Conservation (phyloP, 163 green algal genomes). For the Prototheca cutis region DNA sequence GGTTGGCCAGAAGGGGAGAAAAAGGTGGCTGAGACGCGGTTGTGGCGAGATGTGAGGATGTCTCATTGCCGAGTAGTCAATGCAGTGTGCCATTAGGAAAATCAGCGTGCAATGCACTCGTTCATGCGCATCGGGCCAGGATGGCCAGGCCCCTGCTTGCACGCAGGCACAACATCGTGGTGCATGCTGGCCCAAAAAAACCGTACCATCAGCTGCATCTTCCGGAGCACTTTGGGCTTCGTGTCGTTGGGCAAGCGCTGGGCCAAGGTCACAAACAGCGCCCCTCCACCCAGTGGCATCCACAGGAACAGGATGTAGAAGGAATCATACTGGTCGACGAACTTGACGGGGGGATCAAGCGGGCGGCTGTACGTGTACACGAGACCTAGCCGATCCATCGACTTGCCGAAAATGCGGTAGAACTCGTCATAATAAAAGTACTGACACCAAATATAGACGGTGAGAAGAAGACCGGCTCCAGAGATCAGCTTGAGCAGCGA, state of each 20-base stretch:
- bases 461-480: neutral
- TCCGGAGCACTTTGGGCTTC: neutral
- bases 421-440: neutral
- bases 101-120: too few species aligned
- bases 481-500: neutral
- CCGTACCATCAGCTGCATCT: neutral
- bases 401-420: neutral
- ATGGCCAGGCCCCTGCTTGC: too few species aligned
- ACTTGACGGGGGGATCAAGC: neutral
- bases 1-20: too few species aligned
- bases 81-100: too few species aligned
- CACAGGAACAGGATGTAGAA: neutral
- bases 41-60: too few species aligned
- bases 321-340: conserved; percentile 8
- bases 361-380: neutral
- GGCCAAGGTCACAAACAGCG: neutral
- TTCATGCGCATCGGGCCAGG: too few species aligned
- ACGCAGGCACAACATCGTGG: too few species aligned
- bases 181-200: too few species aligned
- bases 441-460: neutral
- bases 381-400: neutral
- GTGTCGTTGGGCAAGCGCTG: neutral
- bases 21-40: too few species aligned
- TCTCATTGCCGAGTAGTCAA: too few species aligned
- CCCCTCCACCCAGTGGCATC: conserved; percentile 1